phyloP scores from a whole-genome alignment of 768 basidiomycete genomes.

The Tricholoma sp. region DNA sequence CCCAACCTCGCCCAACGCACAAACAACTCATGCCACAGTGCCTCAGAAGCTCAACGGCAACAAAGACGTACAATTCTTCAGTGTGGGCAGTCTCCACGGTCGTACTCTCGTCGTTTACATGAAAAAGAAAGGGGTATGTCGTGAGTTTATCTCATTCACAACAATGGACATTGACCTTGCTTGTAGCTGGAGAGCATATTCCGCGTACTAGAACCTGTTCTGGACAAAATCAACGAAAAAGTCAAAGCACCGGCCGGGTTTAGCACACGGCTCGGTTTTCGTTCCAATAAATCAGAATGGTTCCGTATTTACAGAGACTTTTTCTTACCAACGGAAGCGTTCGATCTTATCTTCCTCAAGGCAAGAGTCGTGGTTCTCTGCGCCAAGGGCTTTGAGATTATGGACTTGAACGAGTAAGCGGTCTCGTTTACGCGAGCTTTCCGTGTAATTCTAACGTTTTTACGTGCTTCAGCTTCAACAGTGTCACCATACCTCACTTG shows the following conservation, averaged over 20 bases:
- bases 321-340: slow-evolving; percentile 89
- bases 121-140: slow-evolving; percentile 80
- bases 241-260: slow-evolving; percentile 66
- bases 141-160: neutral
- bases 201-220: slow-evolving; percentile 96
- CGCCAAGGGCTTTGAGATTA: slow-evolving; percentile 94
- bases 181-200: slow-evolving; percentile 81
- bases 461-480: slow-evolving; percentile 62
- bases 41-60: slow-evolving; percentile 90
- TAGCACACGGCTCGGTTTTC: slow-evolving; percentile 69
- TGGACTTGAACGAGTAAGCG: slow-evolving; percentile 88
- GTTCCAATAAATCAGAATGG: slow-evolving; percentile 86
- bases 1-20: slow-evolving; percentile 73
- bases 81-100: slow-evolving; percentile 81
- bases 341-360: slow-evolving; percentile 88
- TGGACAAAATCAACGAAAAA: slow-evolving; percentile 80
- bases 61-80: slow-evolving; percentile 94
- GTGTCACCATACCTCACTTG: slow-evolving; percentile 82
- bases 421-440: neutral
- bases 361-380: slow-evolving; percentile 92
- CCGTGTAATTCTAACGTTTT: neutral
- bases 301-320: slow-evolving; percentile 94
- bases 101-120: slow-evolving; percentile 92
- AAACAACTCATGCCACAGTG: slow-evolving; percentile 49
- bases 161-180: neutral